Base-by-base conservation (phyloP, 805 yeast species). In the Yarrowia sp. region DNA sequence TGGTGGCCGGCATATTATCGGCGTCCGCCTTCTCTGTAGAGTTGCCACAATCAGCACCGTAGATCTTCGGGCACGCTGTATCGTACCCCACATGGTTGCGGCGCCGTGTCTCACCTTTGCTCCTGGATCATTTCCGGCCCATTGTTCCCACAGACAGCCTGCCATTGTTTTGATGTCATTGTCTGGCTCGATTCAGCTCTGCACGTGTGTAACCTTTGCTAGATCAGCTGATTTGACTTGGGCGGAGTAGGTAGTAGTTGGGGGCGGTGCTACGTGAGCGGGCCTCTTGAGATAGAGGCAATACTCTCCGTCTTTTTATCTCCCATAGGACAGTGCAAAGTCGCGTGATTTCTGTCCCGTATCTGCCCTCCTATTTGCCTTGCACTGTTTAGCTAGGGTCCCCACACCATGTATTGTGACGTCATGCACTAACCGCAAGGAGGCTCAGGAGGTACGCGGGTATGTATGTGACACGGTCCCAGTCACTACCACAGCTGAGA, bases 151-250 rank as follows among this genome's bases (percentile, higher is more conserved):
- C 30, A 26, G 30, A 26, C 30, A 26, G 4, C 3, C 16, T 16
- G 24, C 48, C 48, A 40, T 40, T 40, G 44, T 38, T 38, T 33
- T 33, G 36, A 16, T 3, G 7, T n/a, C 49, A 43, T 43, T 24
- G 49, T 43, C 30, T 24, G 19, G 33, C 26, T 44, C 16, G 21
- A 14, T 19, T 19, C 22, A 11, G 12, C 21, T 41, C 51, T 44
- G 49, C 49, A 44, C 49, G 49, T 44, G 49, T 44, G 51, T 8
- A 44, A 44, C 51, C 33, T 43, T n/a, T 16, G 32, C 14, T 6
- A 28, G 28, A 41, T 44, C 51, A 44, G 51, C 51, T 44, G 51
- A 44, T 41, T 21, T n/a, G n/a, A n/a, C n/a, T n/a, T n/a, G n/a
- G n/a, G n/a, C n/a, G n/a, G n/a, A n/a, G n/a, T n/a, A n/a, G n/a